Base-by-base conservation (phyloP, 352 stramenopile genomes). In the Halophytophthora polymorphica region DNA sequence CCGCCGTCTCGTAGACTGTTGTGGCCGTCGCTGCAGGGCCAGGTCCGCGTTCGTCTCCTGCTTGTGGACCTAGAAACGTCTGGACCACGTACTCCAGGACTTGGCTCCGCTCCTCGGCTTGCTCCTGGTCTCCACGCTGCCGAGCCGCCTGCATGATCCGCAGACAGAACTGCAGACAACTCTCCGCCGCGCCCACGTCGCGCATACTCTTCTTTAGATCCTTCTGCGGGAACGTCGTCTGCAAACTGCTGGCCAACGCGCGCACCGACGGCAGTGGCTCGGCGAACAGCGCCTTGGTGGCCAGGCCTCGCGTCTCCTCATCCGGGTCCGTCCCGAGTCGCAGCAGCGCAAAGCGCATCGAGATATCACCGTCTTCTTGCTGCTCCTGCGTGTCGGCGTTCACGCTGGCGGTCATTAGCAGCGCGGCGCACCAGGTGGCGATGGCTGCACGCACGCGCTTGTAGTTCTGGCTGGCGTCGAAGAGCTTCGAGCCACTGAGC, bases 261-360 rank as follows among this genome's bases (percentile, higher is more conserved):
- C 28, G 31, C 18, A 62, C 56, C 6, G 69, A 57, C 25, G 76
- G 76, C 42, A 87, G 49, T 2, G 76, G 76, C 6, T 69, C 53
- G 19, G 56, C 53, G 54, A 82, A 78, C 40, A 87, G 53, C 2
- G 73, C 66, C 48, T 78, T 77, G 17, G 60, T 34, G 8, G 60
- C 44, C 8, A 74, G 46, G 11, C 60, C 45, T 12, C 69, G 54
- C 3, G 77, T 78, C n/a, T 80, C 62, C 45, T 82, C 66, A 45
- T 80, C 67, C 23, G 50, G 29, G 54, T 71, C 61, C 17, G 50
- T 45, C 1, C 57, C 59, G 15, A 90, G 56, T 17, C 67, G 70
- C 21, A 93, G 52, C 1, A 89, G 58, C 2, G 78, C 71, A 41
- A 90, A 83, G 3, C 83, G 83, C 41, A 93, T 70, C 6, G 61